Base-by-base conservation (phyloP, 192 early-diverging fungal genomes). In the Umbelopsis sp. region DNA sequence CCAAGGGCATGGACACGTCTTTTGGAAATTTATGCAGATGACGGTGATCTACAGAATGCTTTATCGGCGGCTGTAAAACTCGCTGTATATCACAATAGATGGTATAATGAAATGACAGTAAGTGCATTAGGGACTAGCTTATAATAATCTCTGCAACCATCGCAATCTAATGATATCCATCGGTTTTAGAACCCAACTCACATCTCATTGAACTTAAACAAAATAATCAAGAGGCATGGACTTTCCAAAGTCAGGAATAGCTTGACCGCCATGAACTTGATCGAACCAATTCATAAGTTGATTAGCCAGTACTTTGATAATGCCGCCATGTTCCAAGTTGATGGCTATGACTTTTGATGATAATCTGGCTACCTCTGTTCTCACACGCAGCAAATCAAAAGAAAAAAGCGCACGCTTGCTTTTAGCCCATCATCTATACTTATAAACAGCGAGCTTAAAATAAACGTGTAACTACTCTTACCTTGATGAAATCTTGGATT, bases 231-330 rank as follows among this genome's bases (percentile, higher is more conserved):
- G 32, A 82, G 81, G 65, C 91, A 95, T 70, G 93, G 93, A 3
- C 79, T 94, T 47, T 87, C 87, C 71, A 94, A 94, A 70, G 90
- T 94, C 2, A 87, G 87, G 71, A 92, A 94, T 77, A 89, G 86
- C 47, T 76, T 93, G 38, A 86, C 92, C n/a, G 85, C 90, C 53
- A 83, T 92, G 81, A 89, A 91, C 74, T 76, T 94, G 21, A 86
- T 88, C 44, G 80, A 83, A 32, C 71, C 86, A 0, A 83, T 89
- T 26, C 86, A 86, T 73, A 85, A 78, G 45, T 68, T 91, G 43
- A 83, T 93, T 45, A 84, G 85, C 78, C 56, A 72, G n/a, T 84
- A 85, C 36, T 72, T 88, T 66, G 85, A 82, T 36, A 76, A 78
- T 79, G 86, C 83, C 2, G 81, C 81, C 53, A 77, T 75, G 47